Evolutionary conservation across 1,284 basidiomycete species (phyloP), one percentile per base, ranked within the genome.

Genomic region (Coriolopsis trogii): DNA sequence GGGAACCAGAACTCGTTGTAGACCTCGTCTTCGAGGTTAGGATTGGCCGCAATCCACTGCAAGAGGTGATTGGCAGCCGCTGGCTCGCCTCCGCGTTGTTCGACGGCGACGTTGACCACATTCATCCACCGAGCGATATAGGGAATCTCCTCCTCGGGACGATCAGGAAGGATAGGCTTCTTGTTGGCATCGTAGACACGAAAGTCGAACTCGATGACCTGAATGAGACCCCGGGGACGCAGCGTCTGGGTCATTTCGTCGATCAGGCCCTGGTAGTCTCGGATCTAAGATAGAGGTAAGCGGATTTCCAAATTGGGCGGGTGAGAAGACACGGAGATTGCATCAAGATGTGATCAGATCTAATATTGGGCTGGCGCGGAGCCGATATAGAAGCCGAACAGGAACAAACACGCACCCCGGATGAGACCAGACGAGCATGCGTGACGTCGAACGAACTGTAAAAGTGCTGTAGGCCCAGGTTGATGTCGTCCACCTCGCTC

Each of bases 401-500:
- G 39, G 47, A 25, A 44, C 46, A 26, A 33, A 53, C 49, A 74
- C 84, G 64, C 63, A 89, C 88, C 40, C 88, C 88, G 33, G 86
- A 81, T 15, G 82, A 78, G 54, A 89, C 78, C 39, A 88, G 75
- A 25, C 85, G 81, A 25, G 79, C 78, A 62, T 91, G 88, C 0
- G 89, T 83, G 21, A 87, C 82, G 61, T 91, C 80, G 69, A 90
- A 91, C 46, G 83, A 77, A 6, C 82, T 84, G 61, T 85, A 88
- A 64, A 85, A 91, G 68, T 91, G 89, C 59, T 89, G 85, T 12
- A 91, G 73, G 2, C 89, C 89, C 16, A 91, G 80, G 69, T 91
- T 91, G 63, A 91, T 82, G 67, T 91, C 89, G 67, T 91, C 89
- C 6, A 91, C 79, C 68, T 91, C 89, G 61, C 84, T 87, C 72